Evolutionary conservation across 495 filamentous ascomycete species (phyloP).

Genomic region (Neurospora sp.): DNA sequence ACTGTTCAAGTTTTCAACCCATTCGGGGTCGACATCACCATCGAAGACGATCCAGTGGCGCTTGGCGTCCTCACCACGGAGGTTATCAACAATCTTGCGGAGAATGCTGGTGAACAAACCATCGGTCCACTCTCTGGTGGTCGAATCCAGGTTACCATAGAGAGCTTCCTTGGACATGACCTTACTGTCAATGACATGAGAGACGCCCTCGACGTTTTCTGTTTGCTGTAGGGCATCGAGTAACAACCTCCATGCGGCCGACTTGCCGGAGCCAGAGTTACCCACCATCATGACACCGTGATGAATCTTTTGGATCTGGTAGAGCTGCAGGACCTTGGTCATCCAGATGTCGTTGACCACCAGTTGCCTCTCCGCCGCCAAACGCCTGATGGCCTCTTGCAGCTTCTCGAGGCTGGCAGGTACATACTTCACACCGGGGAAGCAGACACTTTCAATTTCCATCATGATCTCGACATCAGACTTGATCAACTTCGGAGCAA

Average conservation of each 20-base stretch:
- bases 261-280: constrained; percentile 90
- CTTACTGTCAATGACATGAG: constrained; percentile 96
- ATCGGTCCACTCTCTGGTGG: constrained; percentile 96
- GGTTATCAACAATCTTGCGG: constrained; percentile 96
- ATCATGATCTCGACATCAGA: constrained; percentile 84
- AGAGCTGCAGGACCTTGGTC: constrained; percentile 89
- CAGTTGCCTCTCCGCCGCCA: constrained; percentile 71
- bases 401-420: constrained; percentile 75
- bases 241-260: constrained; percentile 87
- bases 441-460: constrained; percentile 71
- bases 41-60: constrained; percentile 99
- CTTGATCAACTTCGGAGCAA: constrained; percentile 91
- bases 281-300: constrained; percentile 99
- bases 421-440: constrained; percentile 87
- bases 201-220: constrained; percentile 86
- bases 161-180: constrained; percentile 99
- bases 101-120: constrained; percentile 96
- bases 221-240: constrained; percentile 84
- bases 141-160: constrained; percentile 91
- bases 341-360: constrained; percentile 92
- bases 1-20: constrained; percentile 99
- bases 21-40: constrained; percentile 96
- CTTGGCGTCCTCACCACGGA: constrained; percentile 92
- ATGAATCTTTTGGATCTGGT: constrained; percentile 94
- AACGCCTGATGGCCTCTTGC: constrained; percentile 67